Evolutionary conservation across 108 stramenopile genomes (phyloP).

Genomic region (Fistulifera solaris): DNA sequence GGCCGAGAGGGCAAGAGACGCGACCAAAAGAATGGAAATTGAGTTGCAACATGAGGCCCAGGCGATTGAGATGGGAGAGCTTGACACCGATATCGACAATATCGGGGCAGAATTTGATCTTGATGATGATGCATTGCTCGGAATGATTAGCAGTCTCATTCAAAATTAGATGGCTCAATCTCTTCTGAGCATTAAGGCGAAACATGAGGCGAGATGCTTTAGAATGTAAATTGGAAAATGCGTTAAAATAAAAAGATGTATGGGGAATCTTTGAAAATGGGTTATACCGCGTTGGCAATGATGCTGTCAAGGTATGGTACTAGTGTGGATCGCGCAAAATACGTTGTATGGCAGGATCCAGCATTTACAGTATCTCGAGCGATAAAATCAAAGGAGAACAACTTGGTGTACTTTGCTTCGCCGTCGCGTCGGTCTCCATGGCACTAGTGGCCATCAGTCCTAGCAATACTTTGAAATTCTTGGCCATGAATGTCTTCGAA

Average conservation of each 20-base stretch:
- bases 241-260: too few relatives aligned
- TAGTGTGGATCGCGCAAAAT: too few relatives aligned
- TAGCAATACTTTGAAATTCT: slow-evolving; percentile 51
- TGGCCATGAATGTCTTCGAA: slow-evolving; percentile 92
- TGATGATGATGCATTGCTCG: slow-evolving; percentile 74
- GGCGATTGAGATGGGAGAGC: slow-evolving; percentile 37
- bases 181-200: not conserved
- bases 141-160: slow-evolving; percentile 55
- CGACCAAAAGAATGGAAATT: slow-evolving; percentile 18
- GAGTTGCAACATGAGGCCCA: slow-evolving; percentile 31
- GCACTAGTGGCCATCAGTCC: slow-evolving; percentile 40
- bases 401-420: slow-evolving; percentile 56
- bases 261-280: too few relatives aligned
- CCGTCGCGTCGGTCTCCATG: slow-evolving; percentile 52
- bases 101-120: slow-evolving; percentile 61
- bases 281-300: too few relatives aligned
- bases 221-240: not conserved
- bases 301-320: too few relatives aligned
- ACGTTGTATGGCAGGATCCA: slow-evolving; percentile 86
- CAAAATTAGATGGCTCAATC: slow-evolving; percentile 17
- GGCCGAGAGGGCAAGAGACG: slow-evolving; percentile 54
- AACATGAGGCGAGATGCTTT: not conserved
- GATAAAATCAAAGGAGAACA: slow-evolving; percentile 55
- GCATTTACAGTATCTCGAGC: slow-evolving; percentile 72
- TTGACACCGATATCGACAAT: slow-evolving; percentile 53